A percentile compares a stretch with the other conserved stretches of the same genome.
Conservation (phyloP, 2,329 filamentous ascomycete species). For the Pestalotiopsis sp. region DNA sequence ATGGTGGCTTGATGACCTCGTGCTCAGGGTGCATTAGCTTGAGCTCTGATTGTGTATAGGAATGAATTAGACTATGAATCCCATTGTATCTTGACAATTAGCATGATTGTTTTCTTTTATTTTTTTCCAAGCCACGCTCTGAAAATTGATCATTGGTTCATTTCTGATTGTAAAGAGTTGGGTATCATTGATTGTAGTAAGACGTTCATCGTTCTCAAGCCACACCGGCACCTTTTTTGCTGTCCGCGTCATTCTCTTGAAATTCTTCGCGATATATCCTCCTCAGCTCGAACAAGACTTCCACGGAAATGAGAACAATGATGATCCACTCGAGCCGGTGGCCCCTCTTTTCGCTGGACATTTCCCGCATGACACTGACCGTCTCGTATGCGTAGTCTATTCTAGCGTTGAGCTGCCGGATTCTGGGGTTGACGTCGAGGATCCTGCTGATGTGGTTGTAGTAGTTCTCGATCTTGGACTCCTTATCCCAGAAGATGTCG, state of each 20-base stretch:
- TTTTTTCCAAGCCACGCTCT: no score
- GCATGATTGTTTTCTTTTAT: no score
- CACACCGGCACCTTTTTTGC: neutral
- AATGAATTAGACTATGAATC: no score
- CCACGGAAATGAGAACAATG: constrained; percentile 88
- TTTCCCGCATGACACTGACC: constrained; percentile 83
- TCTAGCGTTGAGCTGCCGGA: constrained; percentile 91
- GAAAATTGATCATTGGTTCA: neutral
- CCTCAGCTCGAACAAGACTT: constrained; percentile 82
- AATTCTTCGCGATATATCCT: constrained; percentile 14
- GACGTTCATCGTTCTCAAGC: neutral
- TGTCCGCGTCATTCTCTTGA: neutral
- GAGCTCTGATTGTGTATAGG: no score
- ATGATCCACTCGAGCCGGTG: constrained; percentile 93
- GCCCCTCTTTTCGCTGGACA: constrained; percentile 88
- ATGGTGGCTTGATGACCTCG: no score
- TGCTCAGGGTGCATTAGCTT: no score
- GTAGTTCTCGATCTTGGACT: constrained; percentile 89
- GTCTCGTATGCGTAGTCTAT: constrained; percentile 98
- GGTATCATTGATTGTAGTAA: constrained; percentile 9
- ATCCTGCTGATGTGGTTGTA: constrained; percentile 92
- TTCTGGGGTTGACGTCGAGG: constrained; percentile 88
- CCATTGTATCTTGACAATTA: no score
- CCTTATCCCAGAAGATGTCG: constrained; percentile 97
- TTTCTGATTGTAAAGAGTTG: neutral